These are phyloP conservation scores for Bertia moriformis DNA, from an alignment of 2,329 filamentous ascomycete genomes.

Conservation along the genomic window DNA sequence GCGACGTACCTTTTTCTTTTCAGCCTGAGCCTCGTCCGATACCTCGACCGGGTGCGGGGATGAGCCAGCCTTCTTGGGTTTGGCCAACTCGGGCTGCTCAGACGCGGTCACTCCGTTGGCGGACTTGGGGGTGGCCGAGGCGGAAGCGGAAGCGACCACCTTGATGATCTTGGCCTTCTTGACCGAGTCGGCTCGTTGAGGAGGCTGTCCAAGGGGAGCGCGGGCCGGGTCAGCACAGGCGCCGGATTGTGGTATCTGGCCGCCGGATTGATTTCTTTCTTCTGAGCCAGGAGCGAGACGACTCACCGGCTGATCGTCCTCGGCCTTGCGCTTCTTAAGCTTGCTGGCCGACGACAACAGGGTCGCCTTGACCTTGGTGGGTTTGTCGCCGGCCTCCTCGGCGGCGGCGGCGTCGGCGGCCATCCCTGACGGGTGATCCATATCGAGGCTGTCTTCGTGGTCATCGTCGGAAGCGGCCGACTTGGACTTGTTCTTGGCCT, in stretches of 20 bases:
- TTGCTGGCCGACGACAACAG: no score
- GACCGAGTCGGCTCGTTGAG: slow-evolving; percentile 43
- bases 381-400: slow-evolving; percentile 29
- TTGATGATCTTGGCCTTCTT: slow-evolving; percentile 59
- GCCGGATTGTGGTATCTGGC: no score
- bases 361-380: slow-evolving; percentile 30
- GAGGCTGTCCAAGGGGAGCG: slow-evolving; percentile 23
- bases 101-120: slow-evolving; percentile 49
- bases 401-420: slow-evolving; percentile 41
- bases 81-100: slow-evolving; percentile 43
- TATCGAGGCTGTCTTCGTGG: slow-evolving; percentile 42
- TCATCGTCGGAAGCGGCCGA: slow-evolving; percentile 32
- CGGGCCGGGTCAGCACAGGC: not conserved
- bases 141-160: slow-evolving; percentile 49
- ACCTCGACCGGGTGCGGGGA: slow-evolving; percentile 44
- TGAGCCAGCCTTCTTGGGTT: slow-evolving; percentile 18
- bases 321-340: slow-evolving; percentile 87
- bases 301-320: slow-evolving; percentile 56
- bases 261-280: not conserved
- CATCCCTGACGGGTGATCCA: no score
- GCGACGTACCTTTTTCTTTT: slow-evolving; percentile 42
- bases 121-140: slow-evolving; percentile 53
- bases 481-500: slow-evolving; percentile 25
- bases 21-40: slow-evolving; percentile 29
- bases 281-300: not conserved